Evolutionary conservation across 805 yeast species (phyloP), one percentile per base, ranked within the genome.

Genomic region (Metschnikowia kofuensis): DNA sequence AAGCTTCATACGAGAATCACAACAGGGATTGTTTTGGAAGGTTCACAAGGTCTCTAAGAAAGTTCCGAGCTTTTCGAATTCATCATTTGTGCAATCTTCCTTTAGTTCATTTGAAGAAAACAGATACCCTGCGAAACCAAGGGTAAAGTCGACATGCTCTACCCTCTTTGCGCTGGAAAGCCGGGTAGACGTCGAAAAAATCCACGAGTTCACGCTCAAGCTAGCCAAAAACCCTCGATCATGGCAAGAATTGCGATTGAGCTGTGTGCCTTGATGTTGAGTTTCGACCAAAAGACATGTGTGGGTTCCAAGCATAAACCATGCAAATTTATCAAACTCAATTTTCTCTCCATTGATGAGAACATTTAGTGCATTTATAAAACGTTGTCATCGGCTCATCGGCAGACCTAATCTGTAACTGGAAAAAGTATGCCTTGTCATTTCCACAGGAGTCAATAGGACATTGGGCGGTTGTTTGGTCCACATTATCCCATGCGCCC

Each of bases 301-400:
- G 38, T 13, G 38, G 14, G 10, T 35, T 11, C 4, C 21, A 21
- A 21, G 21, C 21, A 21, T 21, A 4, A 21, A 4, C 21, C 21
- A 2, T 4, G 21, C 21, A 4, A 21, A 21, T 21, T 21, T 4
- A 21, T 21, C 4, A 21, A 21, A 21, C n/a, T 63, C 59, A 94
- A 62, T 94, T 94, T 61, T 94, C 99, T 70, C 96, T 86, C 99
- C 99, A 94, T 69, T 92, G 95, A 63, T 89, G 80, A 43, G 89
- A 88, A 74, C 99, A 94, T 54, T 82, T 85, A 35, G 90, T 90
- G 73, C 99, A 94, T 68, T 92, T 90, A 68, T 89, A 92, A 66
- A 94, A 94, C 2, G 98, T 92, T 0, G 99, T 94, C 98, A 94
- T 94, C 26, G 99, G 99, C 73, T 94, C 99, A 78, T 94, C 99